Evolutionary conservation across 768 basidiomycete genomes (phyloP).

Genomic region (Pulveroboletus sp.): DNA sequence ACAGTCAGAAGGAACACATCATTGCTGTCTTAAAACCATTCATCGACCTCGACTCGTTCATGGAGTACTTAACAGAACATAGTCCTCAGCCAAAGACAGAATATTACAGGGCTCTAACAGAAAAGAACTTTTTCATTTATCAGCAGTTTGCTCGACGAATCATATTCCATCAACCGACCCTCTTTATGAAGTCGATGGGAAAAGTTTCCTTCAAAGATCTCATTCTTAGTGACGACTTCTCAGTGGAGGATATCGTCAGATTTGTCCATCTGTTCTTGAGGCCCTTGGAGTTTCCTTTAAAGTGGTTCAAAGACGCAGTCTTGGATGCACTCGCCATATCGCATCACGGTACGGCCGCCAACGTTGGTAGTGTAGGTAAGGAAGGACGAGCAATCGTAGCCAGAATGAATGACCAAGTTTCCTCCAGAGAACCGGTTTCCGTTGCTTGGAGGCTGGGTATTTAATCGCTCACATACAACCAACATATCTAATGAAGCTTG

Average conservation of each 20-base stretch:
- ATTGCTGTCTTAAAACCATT: neutral
- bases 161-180: constrained; percentile 25
- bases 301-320: constrained; percentile 27
- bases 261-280: constrained; percentile 5
- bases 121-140: neutral
- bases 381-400: neutral
- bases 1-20: constrained; percentile 7
- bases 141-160: constrained; percentile 29
- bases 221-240: constrained; percentile 30
- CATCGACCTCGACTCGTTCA: constrained; percentile 4
- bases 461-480: constrained; percentile 17
- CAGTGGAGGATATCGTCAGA: constrained; percentile 16
- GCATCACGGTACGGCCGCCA: constrained; percentile 6
- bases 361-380: constrained; percentile 9
- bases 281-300: constrained; percentile 13
- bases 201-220: constrained; percentile 32
- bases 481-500: constrained; percentile 29
- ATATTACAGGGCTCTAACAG: neutral
- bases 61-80: neutral
- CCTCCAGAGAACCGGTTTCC: constrained; percentile 14
- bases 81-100: neutral
- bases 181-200: constrained; percentile 26
- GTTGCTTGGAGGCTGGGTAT: constrained; percentile 32
- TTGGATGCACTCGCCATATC: constrained; percentile 21
- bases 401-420: neutral